These are phyloP conservation scores for Blastocystis sp. DNA, from an alignment of 352 stramenopile species.

Conservation along the genomic window DNA sequence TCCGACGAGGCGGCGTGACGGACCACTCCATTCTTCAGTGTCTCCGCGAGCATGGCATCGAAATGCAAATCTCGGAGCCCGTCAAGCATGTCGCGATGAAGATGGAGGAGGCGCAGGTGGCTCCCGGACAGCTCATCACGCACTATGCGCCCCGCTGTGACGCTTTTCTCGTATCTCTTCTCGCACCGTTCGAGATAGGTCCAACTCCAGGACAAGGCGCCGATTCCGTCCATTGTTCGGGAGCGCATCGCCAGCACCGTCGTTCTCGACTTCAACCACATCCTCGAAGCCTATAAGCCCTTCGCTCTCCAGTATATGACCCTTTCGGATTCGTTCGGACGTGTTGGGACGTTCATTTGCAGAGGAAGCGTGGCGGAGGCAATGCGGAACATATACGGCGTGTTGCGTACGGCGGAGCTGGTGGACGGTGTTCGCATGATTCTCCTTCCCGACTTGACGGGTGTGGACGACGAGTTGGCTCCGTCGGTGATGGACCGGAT, in stretches of 20 bases:
- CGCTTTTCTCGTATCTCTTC: conserved; percentile 68
- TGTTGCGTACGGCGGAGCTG: conserved; percentile 72
- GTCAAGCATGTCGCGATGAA: conserved; percentile 60
- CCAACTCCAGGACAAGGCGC: not conserved
- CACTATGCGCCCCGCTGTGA: conserved; percentile 90
- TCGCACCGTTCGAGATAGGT: not conserved
- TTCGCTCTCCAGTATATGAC: conserved; percentile 69
- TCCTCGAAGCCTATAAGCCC: conserved; percentile 63
- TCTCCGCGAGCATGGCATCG: conserved; percentile 58
- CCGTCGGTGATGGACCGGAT: conserved; percentile 58
- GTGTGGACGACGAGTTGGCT: conserved; percentile 35
- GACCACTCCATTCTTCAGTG: conserved; percentile 67
- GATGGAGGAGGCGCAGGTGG: conserved; percentile 70
- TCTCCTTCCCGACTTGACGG: conserved; percentile 50
- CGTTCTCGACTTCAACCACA: conserved; percentile 71
- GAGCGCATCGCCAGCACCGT: conserved; percentile 65
- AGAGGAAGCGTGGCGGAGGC: conserved; percentile 68
- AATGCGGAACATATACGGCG: conserved; percentile 71
- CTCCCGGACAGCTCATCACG: conserved; percentile 85
- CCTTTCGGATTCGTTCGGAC: conserved; percentile 63
- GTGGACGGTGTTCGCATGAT: conserved; percentile 64
- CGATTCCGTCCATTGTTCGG: not conserved
- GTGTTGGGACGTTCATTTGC: not conserved
- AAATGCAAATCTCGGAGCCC: not conserved
- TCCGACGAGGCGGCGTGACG: conserved; percentile 73